Percentiles rank a stretch among this genome's conserved stretches.
Evolutionary conservation across 305 asterid species (phyloP).

Genomic region (Fraxinus baroniana): DNA sequence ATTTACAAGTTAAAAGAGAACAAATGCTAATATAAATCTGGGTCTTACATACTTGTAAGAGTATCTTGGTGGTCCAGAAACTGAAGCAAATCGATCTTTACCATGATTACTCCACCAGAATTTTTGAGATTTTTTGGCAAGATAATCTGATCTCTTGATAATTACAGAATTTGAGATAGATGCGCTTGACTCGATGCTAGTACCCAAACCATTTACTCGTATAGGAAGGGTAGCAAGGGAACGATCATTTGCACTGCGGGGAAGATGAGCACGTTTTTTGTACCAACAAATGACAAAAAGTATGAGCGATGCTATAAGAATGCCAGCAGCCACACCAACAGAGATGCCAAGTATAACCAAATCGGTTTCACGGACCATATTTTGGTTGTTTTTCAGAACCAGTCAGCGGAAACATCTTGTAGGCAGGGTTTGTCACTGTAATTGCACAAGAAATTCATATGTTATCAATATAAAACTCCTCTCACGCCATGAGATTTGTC

Average conservation of each 20-base stretch:
- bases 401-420: slow-evolving; percentile 57
- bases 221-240: slow-evolving; percentile 69
- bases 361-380: slow-evolving; percentile 66
- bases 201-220: slow-evolving; percentile 64
- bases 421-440: slow-evolving; percentile 37
- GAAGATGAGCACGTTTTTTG: slow-evolving; percentile 49
- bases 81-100: slow-evolving; percentile 61
- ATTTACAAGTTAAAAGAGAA: slow-evolving; percentile 1
- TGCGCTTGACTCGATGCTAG: slow-evolving; percentile 67
- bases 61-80: slow-evolving; percentile 79
- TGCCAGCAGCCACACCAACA: slow-evolving; percentile 74
- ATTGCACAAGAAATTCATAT: neutral
- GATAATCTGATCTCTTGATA: slow-evolving; percentile 34
- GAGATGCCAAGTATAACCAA: slow-evolving; percentile 77
- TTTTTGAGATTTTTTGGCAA: slow-evolving; percentile 43
- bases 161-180: slow-evolving; percentile 52
- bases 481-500: neutral
- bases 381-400: slow-evolving; percentile 41
- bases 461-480: neutral
- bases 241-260: slow-evolving; percentile 47
- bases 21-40: slow-evolving; percentile 4
- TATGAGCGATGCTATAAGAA: slow-evolving; percentile 63
- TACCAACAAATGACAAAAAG: slow-evolving; percentile 69
- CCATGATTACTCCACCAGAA: slow-evolving; percentile 67
- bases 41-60: slow-evolving; percentile 71